Evolutionary conservation across 495 filamentous ascomycete species (phyloP), one percentile per base, ranked within the genome.

Genomic region (Penicillium malachiteum): DNA sequence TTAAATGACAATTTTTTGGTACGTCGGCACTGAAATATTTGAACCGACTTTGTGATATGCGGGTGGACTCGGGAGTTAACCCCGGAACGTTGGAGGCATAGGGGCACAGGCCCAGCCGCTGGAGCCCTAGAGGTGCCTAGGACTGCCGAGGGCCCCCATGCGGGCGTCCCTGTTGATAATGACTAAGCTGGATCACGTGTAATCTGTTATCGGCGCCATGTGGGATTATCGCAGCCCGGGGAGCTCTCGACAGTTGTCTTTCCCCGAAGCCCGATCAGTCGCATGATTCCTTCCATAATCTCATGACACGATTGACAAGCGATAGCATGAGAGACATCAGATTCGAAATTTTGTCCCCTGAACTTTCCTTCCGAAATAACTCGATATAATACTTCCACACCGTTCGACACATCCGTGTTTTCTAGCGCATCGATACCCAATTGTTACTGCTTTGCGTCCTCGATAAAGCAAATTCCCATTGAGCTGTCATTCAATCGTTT

Each of bases 221-320:
- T 58, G 52, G 52, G 55, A 62, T 57, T 52, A 57, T 57, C 54
- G 58, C 54, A 26, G 21, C 21, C 21, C 21, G 21, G 21, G 54
- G 59, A 63, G 57, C 52, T 60, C 48, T 55, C 53, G 42, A 60
- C 56, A 60, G 56, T 53, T 61, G 60, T 44, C 56, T 54, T 52
- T 56, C 38, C 53, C 54, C 46, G 45, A 31, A 50, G 46, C 51
- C 39, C 43, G 33, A 18, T 17, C 18, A 44, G 13, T 17, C 39
- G n/a, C 17, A 30, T 32, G 30, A 43, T 2, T 8, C 33, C 43
- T 7, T 33, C 11, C 11, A 26, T 4, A 40, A 21, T 17, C n/a
- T 11, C 31, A 39, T 38, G 47, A n/a, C 33, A 46, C 30, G 41
- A 18, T 9, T 5, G 33, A 14, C 12, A 5, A 7, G 3, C 17